Evolutionary conservation across 345 rosid genomes (phyloP).

Genomic region (Bretschneidera sinensis): DNA sequence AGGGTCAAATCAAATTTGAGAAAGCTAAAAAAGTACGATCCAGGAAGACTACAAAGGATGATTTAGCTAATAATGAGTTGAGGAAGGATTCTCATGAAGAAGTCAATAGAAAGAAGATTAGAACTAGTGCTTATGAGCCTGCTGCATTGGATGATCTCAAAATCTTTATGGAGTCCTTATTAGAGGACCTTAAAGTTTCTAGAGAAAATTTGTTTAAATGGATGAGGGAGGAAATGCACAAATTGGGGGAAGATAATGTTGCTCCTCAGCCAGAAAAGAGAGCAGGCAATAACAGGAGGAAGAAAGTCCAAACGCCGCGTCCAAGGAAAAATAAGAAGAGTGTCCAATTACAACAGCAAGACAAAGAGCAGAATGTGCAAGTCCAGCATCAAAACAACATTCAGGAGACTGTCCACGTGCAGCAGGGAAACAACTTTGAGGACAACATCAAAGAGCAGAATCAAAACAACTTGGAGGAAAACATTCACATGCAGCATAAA

Average conservation of each 20-base stretch:
- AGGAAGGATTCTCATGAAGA: conserved; percentile 19
- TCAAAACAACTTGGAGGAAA: conserved; percentile 10
- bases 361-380: conserved; percentile 17
- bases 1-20: conserved; percentile 10
- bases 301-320: conserved; percentile 19
- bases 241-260: conserved; percentile 28
- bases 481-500: conserved; percentile 6
- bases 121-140: conserved; percentile 17
- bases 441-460: no score
- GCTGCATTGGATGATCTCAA: conserved; percentile 32
- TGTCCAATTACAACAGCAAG: conserved; percentile 14
- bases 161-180: conserved; percentile 35
- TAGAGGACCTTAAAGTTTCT: conserved; percentile 44
- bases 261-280: conserved; percentile 12
- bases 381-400: no score
- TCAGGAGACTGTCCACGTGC: no score
- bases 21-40: conserved; percentile 25
- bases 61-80: conserved; percentile 3
- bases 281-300: conserved; percentile 8
- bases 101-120: conserved; percentile 21
- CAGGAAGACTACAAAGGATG: conserved; percentile 9
- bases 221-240: conserved; percentile 52
- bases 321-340: conserved; percentile 16
- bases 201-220: conserved; percentile 37
- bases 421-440: no score